phyloP scores from a whole-genome alignment of 495 filamentous ascomycete species.

The Amphirosellinia nigrospora region DNA sequence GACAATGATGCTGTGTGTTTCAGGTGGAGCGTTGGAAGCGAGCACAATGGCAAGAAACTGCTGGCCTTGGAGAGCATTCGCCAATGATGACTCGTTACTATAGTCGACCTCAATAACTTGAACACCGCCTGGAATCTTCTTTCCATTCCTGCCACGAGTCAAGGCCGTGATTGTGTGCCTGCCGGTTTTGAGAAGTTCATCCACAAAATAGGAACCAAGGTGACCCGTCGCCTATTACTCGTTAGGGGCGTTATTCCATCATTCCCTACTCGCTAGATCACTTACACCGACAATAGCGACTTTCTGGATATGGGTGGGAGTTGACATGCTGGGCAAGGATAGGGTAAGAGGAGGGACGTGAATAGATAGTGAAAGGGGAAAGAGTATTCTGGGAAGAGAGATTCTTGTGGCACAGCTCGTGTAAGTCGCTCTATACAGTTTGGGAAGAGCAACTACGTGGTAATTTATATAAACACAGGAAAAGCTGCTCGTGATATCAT shows the following conservation, averaged over 20 bases:
- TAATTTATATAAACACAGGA: background rate
- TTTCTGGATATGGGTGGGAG: conserved; percentile 45
- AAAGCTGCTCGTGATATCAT: background rate
- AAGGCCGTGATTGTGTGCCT: conserved; percentile 54
- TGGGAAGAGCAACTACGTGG: background rate
- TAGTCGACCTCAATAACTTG: conserved; percentile 48
- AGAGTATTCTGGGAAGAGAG: background rate
- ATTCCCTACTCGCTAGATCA: background rate
- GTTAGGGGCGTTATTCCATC: background rate
- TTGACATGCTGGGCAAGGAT: background rate
- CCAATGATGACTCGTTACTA: conserved; percentile 42
- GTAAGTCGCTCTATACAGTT: background rate
- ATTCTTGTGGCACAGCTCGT: background rate
- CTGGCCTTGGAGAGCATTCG: conserved; percentile 50
- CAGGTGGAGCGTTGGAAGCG: background rate
- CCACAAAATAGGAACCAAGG: conserved; percentile 53
- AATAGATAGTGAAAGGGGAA: background rate
- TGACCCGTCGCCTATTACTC: conserved; percentile 54
- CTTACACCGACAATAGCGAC: conserved; percentile 57
- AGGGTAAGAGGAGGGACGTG: background rate
- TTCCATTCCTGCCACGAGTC: conserved; percentile 42
- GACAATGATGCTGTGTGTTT: conserved; percentile 46
- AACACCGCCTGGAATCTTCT: conserved; percentile 41
- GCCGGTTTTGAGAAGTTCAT: conserved; percentile 48
- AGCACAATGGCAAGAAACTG: conserved; percentile 63